phyloP scores from a whole-genome alignment of 495 filamentous ascomycete genomes.

The Hyaloscypha variabilis region DNA sequence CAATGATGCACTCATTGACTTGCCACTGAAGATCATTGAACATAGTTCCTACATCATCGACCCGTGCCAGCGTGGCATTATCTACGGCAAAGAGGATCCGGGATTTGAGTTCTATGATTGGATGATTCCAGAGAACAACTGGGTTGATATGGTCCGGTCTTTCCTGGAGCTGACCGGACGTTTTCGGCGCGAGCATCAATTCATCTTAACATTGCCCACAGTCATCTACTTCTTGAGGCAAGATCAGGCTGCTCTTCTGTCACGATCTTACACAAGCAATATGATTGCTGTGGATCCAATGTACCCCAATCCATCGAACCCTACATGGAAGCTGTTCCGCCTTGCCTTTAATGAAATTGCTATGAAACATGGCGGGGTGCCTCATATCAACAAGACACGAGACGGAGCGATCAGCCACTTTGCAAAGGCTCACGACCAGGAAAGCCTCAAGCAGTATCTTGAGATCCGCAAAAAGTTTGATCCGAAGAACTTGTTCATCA shows the following conservation, averaged over 20 bases:
- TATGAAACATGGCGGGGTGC: background rate
- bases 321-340: background rate
- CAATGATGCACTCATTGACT: background rate
- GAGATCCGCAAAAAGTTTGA: no score
- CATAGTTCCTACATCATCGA: background rate
- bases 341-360: constrained; percentile 2
- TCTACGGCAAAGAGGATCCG: background rate
- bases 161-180: background rate
- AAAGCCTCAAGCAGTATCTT: no score
- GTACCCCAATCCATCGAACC: background rate
- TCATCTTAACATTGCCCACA: background rate
- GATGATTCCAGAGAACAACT: constrained; percentile 1
- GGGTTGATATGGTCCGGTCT: background rate
- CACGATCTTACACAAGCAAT: background rate
- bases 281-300: background rate
- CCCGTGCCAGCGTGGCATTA: background rate
- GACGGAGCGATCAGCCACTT: background rate
- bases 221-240: background rate
- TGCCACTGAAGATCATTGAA: background rate
- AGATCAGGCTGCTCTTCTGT: background rate
- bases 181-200: background rate
- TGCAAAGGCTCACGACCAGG: background rate
- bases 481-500: no score
- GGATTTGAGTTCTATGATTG: constrained; percentile 3
- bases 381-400: constrained; percentile 1